Evolutionary conservation across 1,284 basidiomycete genomes (phyloP).

Genomic region (Mycosarcoma maydis): DNA sequence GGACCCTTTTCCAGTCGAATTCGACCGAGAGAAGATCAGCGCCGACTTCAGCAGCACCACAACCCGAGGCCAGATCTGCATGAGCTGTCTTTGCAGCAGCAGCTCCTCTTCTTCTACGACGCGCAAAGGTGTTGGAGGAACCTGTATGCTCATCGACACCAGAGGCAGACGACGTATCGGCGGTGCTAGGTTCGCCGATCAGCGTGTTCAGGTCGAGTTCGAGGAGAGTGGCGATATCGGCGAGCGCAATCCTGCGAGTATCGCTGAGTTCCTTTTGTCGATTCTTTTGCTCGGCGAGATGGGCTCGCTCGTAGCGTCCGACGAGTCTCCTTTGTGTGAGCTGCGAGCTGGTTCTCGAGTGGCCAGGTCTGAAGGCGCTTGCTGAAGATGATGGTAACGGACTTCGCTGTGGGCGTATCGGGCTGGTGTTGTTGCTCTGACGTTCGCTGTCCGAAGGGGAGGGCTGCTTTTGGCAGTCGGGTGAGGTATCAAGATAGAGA

Average conservation of each 20-base stretch:
- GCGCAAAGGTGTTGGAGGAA: slow-evolving; percentile 20
- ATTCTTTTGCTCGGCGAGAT: slow-evolving; percentile 56
- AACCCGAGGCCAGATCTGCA: slow-evolving; percentile 50
- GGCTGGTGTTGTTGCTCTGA: slow-evolving; percentile 15
- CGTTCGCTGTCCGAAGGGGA: slow-evolving; percentile 1
- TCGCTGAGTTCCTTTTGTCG: slow-evolving; percentile 56
- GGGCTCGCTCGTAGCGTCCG: slow-evolving; percentile 49
- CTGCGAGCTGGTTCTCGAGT: slow-evolving; percentile 31
- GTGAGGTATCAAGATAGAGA: slow-evolving; percentile 32
- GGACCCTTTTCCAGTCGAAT: slow-evolving; percentile 52
- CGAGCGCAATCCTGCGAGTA: slow-evolving; percentile 45
- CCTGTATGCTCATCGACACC: slow-evolving; percentile 2
- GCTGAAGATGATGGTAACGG: slow-evolving; percentile 6
- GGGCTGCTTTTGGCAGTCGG: slow-evolving; percentile 5
- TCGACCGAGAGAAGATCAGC: slow-evolving; percentile 50
- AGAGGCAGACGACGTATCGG: not conserved
- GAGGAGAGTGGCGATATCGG: slow-evolving; percentile 56
- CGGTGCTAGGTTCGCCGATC: slow-evolving; percentile 37
- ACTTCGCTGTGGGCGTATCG: slow-evolving; percentile 6
- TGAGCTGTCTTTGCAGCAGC: slow-evolving; percentile 27
- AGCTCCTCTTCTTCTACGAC: slow-evolving; percentile 30
- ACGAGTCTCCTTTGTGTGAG: slow-evolving; percentile 49
- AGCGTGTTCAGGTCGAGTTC: slow-evolving; percentile 49
- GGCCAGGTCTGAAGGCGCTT: slow-evolving; percentile 32
- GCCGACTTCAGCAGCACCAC: slow-evolving; percentile 58